Conservation (phyloP, 1,284 basidiomycete species). For the Pseudozyma sp. region DNA sequence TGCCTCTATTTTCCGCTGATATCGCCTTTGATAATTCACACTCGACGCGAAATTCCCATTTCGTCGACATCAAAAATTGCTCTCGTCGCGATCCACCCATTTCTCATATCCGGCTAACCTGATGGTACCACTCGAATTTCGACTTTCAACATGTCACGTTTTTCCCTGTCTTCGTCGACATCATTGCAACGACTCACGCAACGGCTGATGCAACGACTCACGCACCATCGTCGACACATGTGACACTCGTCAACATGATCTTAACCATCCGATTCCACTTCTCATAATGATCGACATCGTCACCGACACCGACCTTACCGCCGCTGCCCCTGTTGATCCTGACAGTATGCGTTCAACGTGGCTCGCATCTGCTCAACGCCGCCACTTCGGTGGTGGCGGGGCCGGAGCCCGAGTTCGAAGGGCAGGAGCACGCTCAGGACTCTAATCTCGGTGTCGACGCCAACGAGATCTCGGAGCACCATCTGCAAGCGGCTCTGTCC, state of each 20-base stretch:
- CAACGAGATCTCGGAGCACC: conserved; percentile 65
- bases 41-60: conserved; percentile 2
- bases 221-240: not conserved
- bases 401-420: conserved; percentile 61
- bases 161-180: not conserved
- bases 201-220: not conserved
- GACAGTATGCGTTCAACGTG: conserved; percentile 60
- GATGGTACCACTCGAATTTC: conserved; percentile 19
- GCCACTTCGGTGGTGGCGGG: conserved; percentile 60
- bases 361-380: conserved; percentile 55
- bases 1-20: conserved; percentile 8
- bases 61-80: conserved; percentile 16
- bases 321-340: not conserved
- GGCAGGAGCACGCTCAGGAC: conserved; percentile 60
- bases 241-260: not conserved
- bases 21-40: not conserved
- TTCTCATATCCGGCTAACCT: conserved; percentile 14
- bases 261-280: not conserved
- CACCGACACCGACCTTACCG: not conserved
- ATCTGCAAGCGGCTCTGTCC: conserved; percentile 67
- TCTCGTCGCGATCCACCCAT: conserved; percentile 26
- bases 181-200: not conserved
- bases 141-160: not conserved
- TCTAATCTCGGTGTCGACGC: conserved; percentile 63
- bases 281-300: not conserved